Evolutionary conservation across 176 grass and related monocot genomes (phyloP).

Genomic region (Cymbopogon citratus): DNA sequence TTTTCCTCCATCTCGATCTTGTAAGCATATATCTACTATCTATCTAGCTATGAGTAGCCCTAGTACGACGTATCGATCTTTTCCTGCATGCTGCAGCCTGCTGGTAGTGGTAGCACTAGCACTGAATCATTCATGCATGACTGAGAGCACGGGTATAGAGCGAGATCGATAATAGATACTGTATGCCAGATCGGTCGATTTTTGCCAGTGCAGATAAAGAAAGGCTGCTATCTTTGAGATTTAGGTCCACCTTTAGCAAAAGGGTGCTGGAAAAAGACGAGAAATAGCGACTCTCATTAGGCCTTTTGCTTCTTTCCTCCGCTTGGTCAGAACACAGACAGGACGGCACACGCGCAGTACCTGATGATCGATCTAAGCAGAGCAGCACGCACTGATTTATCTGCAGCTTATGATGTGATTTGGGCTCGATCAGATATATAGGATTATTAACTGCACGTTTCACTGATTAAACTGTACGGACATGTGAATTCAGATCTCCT

Average conservation of each 20-base stretch:
- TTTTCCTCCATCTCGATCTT: no score
- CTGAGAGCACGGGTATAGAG: not conserved
- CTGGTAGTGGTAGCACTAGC: not conserved
- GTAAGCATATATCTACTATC: no score
- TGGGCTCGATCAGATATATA: not conserved
- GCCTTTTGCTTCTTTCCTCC: not conserved
- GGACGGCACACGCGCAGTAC: constrained; percentile 17
- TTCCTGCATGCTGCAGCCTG: not conserved
- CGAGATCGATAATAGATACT: not conserved
- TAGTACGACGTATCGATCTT: not conserved
- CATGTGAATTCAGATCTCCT: not conserved
- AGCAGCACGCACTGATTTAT: not conserved
- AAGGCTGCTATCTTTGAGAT: constrained; percentile 28
- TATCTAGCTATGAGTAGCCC: not conserved
- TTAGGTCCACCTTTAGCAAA: constrained; percentile 37
- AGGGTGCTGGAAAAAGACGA: not conserved
- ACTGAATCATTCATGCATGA: not conserved
- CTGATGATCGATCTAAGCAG: not conserved
- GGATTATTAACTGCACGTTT: not conserved
- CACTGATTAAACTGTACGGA: not conserved
- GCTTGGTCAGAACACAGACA: constrained; percentile 1
- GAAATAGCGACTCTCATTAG: constrained; percentile 7
- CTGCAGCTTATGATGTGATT: not conserved
- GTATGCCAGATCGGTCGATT: constrained; percentile 3
- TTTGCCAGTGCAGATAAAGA: constrained; percentile 30